Conservation (phyloP, 208 protist species). For the Crithidia expoeki region DNA sequence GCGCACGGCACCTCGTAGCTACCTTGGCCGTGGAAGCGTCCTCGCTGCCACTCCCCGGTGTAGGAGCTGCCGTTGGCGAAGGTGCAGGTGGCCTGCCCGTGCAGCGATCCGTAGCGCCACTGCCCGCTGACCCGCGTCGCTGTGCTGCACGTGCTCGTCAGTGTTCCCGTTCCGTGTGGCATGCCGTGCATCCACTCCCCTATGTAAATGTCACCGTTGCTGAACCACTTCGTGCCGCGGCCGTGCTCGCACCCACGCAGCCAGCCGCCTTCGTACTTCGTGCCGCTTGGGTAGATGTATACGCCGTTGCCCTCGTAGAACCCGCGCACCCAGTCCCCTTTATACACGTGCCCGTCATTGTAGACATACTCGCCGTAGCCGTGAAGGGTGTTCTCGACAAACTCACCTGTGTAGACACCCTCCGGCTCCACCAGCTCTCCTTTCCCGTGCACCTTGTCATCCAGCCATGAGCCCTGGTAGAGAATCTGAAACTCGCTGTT, state of each 20-base stretch:
- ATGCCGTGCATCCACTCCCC: slow-evolving; percentile 75
- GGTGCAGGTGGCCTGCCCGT: slow-evolving; percentile 64
- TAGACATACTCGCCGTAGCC: slow-evolving; percentile 91
- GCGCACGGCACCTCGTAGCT: slow-evolving; percentile 33
- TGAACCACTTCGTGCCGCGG: slow-evolving; percentile 71
- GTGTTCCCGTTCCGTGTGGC: slow-evolving; percentile 77
- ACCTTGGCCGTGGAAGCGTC: slow-evolving; percentile 70
- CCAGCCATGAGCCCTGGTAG: slow-evolving; percentile 85
- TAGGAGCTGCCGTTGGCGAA: slow-evolving; percentile 79
- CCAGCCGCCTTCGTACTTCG: slow-evolving; percentile 84
- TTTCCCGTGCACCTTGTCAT: slow-evolving; percentile 81
- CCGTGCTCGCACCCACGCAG: slow-evolving; percentile 69
- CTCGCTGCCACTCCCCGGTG: slow-evolving; percentile 70
- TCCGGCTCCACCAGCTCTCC: slow-evolving; percentile 85
- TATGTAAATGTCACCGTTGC: slow-evolving; percentile 79
- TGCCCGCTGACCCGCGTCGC: slow-evolving; percentile 66
- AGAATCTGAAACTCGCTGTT: slow-evolving; percentile 58
- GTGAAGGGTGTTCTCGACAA: slow-evolving; percentile 73
- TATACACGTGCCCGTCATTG: slow-evolving; percentile 89
- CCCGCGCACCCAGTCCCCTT: slow-evolving; percentile 83
- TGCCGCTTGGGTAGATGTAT: slow-evolving; percentile 72
- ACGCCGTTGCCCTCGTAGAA: slow-evolving; percentile 77
- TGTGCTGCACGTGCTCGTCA: slow-evolving; percentile 53
- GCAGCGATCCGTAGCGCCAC: slow-evolving; percentile 70
- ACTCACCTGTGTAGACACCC: slow-evolving; percentile 79